Percentiles rank a stretch among this genome's conserved stretches.
These are phyloP conservation scores for Aspergillus ochraceus DNA, from an alignment of 2,329 filamentous ascomycete genomes.

Conservation along the genomic window DNA sequence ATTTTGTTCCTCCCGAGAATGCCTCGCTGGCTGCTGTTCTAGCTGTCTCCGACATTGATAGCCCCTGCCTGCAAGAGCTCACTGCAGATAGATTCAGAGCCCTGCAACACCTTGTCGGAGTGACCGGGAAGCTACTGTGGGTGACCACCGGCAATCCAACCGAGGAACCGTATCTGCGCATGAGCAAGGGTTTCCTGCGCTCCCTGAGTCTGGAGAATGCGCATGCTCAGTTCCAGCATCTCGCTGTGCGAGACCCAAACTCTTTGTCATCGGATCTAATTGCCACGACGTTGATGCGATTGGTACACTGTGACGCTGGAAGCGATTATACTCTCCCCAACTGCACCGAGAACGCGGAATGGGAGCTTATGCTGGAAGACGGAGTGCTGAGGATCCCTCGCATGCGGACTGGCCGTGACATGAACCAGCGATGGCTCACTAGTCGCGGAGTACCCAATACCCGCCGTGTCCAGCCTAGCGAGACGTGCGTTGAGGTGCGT, in stretches of 20 bases:
- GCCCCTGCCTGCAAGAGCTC: background rate
- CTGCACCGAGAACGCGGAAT: background rate
- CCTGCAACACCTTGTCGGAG: background rate
- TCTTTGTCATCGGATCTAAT: background rate
- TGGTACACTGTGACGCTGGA: background rate
- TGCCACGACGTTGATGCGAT: background rate
- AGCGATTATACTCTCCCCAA: background rate
- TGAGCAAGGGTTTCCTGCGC: constrained; percentile 9
- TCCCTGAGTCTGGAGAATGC: background rate
- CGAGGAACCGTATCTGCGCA: background rate
- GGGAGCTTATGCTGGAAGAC: constrained; percentile 3
- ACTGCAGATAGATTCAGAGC: background rate
- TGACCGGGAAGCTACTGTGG: constrained; percentile 2
- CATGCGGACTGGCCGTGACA: background rate
- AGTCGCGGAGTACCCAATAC: background rate
- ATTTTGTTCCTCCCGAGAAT: background rate
- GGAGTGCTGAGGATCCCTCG: constrained; percentile 2
- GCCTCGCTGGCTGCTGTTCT: background rate
- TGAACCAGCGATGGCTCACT: constrained; percentile 1
- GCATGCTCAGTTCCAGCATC: constrained; percentile 4
- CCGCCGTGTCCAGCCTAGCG: background rate
- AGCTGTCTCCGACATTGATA: background rate
- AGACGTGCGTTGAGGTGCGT: background rate
- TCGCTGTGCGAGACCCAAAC: background rate
- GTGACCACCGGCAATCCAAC: background rate